Conservation (phyloP, 2,329 filamentous ascomycete species). For the Cercospora sp. region DNA sequence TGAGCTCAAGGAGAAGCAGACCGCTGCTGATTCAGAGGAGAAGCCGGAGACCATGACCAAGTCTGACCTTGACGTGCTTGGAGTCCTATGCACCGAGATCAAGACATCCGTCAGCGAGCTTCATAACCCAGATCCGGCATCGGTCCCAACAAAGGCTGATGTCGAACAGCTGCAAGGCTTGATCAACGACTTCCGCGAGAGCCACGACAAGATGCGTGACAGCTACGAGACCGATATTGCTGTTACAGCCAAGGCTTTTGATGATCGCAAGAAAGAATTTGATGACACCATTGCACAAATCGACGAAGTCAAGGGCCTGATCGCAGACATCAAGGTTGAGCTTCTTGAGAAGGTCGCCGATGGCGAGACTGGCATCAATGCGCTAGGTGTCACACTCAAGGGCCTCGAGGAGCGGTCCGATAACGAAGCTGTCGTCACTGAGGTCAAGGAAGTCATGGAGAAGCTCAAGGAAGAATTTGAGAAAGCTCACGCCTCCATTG, state of each 20-base stretch:
- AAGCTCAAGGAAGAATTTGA: slow-evolving; percentile 85
- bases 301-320: slow-evolving; percentile 71
- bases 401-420: slow-evolving; percentile 67
- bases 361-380: slow-evolving; percentile 64
- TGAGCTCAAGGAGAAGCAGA: slow-evolving; percentile 55
- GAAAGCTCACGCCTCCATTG: slow-evolving; percentile 75
- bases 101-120: slow-evolving; percentile 76
- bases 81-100: slow-evolving; percentile 79
- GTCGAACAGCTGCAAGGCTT: slow-evolving; percentile 62
- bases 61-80: slow-evolving; percentile 76
- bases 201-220: slow-evolving; percentile 68
- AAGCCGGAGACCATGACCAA: slow-evolving; percentile 67
- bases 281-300: slow-evolving; percentile 76
- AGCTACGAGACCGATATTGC: slow-evolving; percentile 73
- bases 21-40: slow-evolving; percentile 50
- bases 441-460: slow-evolving; percentile 63
- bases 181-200: slow-evolving; percentile 54
- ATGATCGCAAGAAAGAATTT: slow-evolving; percentile 81
- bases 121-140: slow-evolving; percentile 67
- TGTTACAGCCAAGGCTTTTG: slow-evolving; percentile 74
- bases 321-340: slow-evolving; percentile 76
- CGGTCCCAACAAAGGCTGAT: slow-evolving; percentile 74
- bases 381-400: slow-evolving; percentile 62
- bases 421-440: slow-evolving; percentile 48
- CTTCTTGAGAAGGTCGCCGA: slow-evolving; percentile 76